Percentiles rank a stretch among this genome's conserved stretches.
Evolutionary conservation across 345 rosid species (phyloP).

Genomic region (Citropsis articulata): DNA sequence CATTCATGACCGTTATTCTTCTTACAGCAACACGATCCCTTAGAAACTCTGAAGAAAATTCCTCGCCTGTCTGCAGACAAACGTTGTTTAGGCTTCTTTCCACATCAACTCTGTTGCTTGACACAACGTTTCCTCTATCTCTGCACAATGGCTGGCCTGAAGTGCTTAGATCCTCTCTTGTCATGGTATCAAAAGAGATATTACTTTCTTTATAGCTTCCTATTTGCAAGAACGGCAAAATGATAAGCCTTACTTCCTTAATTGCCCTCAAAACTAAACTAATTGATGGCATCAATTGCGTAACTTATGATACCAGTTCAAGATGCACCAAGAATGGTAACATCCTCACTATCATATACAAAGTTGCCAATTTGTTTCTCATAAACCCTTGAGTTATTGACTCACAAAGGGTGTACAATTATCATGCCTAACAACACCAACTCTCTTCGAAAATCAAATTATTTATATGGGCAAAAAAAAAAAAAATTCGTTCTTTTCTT

Average conservation of each 20-base stretch:
- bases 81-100: too few relatives aligned
- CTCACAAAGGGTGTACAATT: neutral
- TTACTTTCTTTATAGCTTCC: neutral
- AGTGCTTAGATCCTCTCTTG: conserved; percentile 41
- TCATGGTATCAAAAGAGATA: conserved; percentile 35
- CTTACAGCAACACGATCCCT: conserved; percentile 44
- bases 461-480: neutral
- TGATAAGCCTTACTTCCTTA: neutral
- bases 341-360: neutral
- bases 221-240: neutral
- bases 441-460: neutral
- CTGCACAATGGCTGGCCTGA: conserved; percentile 32
- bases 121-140: conserved; percentile 19
- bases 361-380: neutral
- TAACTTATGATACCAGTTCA: neutral
- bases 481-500: conserved; percentile 1
- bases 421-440: neutral
- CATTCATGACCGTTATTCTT: conserved; percentile 15
- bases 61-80: too few relatives aligned
- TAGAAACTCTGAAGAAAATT: conserved; percentile 13
- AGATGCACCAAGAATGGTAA: neutral
- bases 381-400: neutral
- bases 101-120: conserved; percentile 14
- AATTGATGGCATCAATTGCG: conserved; percentile 2
- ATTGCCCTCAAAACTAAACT: neutral